These are phyloP conservation scores for Fusarium poae DNA, from an alignment of 2,329 filamentous ascomycete species.

Conservation along the genomic window DNA sequence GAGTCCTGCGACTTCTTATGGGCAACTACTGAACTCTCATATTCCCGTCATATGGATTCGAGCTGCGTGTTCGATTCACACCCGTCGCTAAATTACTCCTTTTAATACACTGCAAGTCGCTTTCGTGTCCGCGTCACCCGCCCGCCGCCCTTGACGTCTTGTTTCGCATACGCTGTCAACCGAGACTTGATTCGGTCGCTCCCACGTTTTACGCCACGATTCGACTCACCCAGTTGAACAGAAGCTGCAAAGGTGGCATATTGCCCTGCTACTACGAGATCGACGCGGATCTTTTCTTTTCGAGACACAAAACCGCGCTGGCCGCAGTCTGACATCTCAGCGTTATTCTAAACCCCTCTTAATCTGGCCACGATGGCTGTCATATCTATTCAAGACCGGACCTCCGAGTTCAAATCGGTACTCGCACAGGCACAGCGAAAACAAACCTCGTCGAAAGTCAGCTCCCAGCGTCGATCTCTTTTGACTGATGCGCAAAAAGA, in stretches of 20 bases:
- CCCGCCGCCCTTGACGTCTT: constrained; percentile 11
- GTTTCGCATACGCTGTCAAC: constrained; percentile 26
- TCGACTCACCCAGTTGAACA: constrained; percentile 14
- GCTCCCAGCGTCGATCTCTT: constrained; percentile 84
- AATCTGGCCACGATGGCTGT: constrained; percentile 66
- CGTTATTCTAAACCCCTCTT: constrained; percentile 32
- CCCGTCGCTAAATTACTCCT: constrained; percentile 20
- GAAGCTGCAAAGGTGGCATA: constrained; percentile 26
- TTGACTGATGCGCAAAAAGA: constrained; percentile 80
- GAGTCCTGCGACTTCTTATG: constrained; percentile 18
- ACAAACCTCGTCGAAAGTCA: constrained; percentile 80
- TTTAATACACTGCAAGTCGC: constrained; percentile 38
- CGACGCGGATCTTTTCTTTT: constrained; percentile 16
- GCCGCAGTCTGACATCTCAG: constrained; percentile 50
- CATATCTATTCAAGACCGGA: constrained; percentile 93
- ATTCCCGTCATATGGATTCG: constrained; percentile 20
- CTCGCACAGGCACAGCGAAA: constrained; percentile 86
- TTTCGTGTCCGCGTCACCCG: constrained; percentile 35
- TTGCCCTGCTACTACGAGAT: constrained; percentile 3
- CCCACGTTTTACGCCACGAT: constrained; percentile 17
- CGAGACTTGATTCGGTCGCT: constrained; percentile 37
- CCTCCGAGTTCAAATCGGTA: constrained; percentile 93
- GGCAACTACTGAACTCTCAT: constrained; percentile 13
- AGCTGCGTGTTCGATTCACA: constrained; percentile 9
- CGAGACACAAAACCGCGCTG: constrained; percentile 53